Evolutionary conservation across 2,329 filamentous ascomycete species (phyloP).

Genomic region (Endocalyx cinctus): DNA sequence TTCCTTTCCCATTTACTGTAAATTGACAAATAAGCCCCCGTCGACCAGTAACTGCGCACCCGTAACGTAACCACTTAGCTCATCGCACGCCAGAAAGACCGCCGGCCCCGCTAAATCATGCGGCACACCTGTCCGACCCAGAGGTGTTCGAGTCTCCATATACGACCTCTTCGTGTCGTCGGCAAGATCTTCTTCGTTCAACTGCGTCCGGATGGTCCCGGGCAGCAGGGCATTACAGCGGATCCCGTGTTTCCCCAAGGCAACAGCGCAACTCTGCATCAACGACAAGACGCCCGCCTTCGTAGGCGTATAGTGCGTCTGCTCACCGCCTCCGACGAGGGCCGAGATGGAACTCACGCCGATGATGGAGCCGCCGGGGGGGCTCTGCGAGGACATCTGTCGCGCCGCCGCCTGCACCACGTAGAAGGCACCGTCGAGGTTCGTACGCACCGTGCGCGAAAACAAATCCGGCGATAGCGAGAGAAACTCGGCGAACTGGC

Average conservation of each 20-base stretch:
- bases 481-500: conserved; percentile 82
- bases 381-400: conserved; percentile 68
- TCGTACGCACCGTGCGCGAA: conserved; percentile 67
- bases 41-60: conserved; percentile 83
- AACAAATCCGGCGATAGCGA: conserved; percentile 68
- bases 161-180: conserved; percentile 68
- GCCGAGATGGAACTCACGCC: conserved; percentile 69
- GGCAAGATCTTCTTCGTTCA: conserved; percentile 79
- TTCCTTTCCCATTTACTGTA: conserved; percentile 53
- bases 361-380: conserved; percentile 74
- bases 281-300: conserved; percentile 77
- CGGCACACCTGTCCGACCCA: conserved; percentile 69
- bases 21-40: conserved; percentile 83
- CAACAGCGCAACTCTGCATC: conserved; percentile 79
- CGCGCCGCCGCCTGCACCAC: conserved; percentile 78
- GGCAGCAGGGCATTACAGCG: conserved; percentile 80
- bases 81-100: conserved; percentile 76
- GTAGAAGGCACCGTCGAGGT: conserved; percentile 86
- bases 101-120: conserved; percentile 78
- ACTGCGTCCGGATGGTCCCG: conserved; percentile 76
- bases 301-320: conserved; percentile 84
- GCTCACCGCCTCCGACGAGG: conserved; percentile 70
- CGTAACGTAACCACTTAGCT: conserved; percentile 75
- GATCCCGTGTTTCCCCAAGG: conserved; percentile 70
- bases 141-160: conserved; percentile 76